phyloP scores from a whole-genome alignment of 805 yeast genomes.

The Candida khao-thaluensis region DNA sequence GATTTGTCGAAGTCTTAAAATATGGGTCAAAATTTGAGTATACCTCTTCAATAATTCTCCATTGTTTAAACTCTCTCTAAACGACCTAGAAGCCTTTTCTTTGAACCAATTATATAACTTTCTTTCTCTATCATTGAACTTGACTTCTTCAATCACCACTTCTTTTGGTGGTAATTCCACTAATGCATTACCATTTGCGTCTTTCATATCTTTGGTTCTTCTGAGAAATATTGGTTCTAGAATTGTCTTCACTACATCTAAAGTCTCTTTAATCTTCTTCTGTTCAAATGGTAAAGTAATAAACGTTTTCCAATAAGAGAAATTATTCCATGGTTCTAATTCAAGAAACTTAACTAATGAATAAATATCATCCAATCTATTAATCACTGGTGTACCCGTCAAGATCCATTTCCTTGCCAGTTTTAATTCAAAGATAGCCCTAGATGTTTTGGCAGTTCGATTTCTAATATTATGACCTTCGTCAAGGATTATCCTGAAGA shows the following conservation, averaged over 20 bases:
- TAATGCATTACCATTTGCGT: conserved; percentile 65
- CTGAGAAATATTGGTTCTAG: conserved; percentile 80
- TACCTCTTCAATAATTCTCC: conserved; percentile 74
- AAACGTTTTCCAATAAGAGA: conserved; percentile 83
- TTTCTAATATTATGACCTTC: conserved; percentile 91
- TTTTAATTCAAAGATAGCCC: conserved; percentile 65
- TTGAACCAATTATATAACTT: conserved; percentile 67
- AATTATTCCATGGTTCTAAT: conserved; percentile 88
- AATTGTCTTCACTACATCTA: conserved; percentile 81
- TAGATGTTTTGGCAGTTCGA: conserved; percentile 73
- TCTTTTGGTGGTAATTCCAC: conserved; percentile 78
- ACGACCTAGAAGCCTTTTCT: conserved; percentile 61
- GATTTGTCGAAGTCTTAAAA: conserved; percentile 78
- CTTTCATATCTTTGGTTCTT: conserved; percentile 84
- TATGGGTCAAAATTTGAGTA: conserved; percentile 77
- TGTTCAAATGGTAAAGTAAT: conserved; percentile 81
- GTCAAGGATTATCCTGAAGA: conserved; percentile 75
- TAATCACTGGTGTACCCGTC: conserved; percentile 92
- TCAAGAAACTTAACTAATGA: conserved; percentile 71
- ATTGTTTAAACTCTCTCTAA: conserved; percentile 53
- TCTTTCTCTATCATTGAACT: conserved; percentile 64
- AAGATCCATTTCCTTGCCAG: conserved; percentile 77
- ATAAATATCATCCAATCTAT: conserved; percentile 81
- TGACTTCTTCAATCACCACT: conserved; percentile 64
- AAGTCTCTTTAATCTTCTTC: conserved; percentile 65